Evolutionary conservation across 108 stramenopile genomes (phyloP).

Genomic region (Seminavis robusta): DNA sequence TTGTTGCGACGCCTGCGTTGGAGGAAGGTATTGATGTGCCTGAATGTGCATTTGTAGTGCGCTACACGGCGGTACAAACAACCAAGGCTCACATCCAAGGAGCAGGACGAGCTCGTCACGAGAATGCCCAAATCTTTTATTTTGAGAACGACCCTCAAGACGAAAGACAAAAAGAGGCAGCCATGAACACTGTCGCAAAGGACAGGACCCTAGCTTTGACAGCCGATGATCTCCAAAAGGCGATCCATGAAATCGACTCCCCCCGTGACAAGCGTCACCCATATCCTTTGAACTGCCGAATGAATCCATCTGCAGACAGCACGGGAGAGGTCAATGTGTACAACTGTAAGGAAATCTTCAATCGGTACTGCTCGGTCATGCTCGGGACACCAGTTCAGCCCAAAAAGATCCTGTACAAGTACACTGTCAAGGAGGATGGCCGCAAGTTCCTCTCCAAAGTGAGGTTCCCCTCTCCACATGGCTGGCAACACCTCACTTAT

Average conservation of each 20-base stretch:
- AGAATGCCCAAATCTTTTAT: background rate
- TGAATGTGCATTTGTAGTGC: constrained; percentile 7
- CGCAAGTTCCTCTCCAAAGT: too few species aligned
- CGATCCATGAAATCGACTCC: background rate
- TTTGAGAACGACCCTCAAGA: constrained; percentile 1
- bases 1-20: constrained; percentile 5
- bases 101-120: background rate
- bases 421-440: too few species aligned
- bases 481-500: background rate
- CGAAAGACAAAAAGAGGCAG: background rate
- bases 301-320: too few species aligned
- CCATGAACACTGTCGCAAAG: constrained; percentile 2
- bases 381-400: too few species aligned
- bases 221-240: background rate
- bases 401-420: too few species aligned
- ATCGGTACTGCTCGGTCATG: too few species aligned
- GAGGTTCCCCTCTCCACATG: background rate
- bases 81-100: constrained; percentile 13
- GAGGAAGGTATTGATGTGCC: constrained; percentile 16
- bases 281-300: too few species aligned
- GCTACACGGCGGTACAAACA: background rate
- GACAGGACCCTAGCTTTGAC: background rate
- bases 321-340: too few species aligned
- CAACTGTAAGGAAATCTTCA: too few species aligned
- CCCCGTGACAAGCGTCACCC: too few species aligned